Evolutionary conservation across 202 grass and related monocot genomes (phyloP), one percentile per base, ranked within the genome.

Genomic region (Panicum hallii): DNA sequence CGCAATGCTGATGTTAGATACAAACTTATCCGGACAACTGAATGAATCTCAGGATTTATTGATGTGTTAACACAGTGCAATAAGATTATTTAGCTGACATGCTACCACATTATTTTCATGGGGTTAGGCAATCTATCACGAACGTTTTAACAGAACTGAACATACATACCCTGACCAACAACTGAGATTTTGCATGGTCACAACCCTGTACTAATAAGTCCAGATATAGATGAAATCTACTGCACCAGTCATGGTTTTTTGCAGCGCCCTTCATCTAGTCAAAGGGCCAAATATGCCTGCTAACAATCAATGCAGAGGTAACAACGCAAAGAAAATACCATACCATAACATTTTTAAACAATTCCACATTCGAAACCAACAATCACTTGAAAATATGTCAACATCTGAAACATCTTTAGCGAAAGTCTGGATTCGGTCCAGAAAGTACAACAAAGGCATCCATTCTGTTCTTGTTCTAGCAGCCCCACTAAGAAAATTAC

Each of bases 361-460:
- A 63, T 28, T 20, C n/a, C 46, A 14, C 6, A 3, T 11, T 38
- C 44, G 14, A 7, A 20, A 62, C 5, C 28, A 44, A 48, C 11
- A 65, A 48, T 50, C 30, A 6, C 15, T 16, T 5, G 38, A 40
- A 53, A 66, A 84, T 23, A 16, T 75, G n/a, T 64, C 44, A 36
- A 34, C 47, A 79, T 17, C 23, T 70, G 34, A 70, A 72, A 63
- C 77, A 81, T 43, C 17, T 66, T 76, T 46, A 38, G 58, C 26
- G 70, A 34, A 13, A 62, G 6, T 30, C 17, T 70, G 80, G 19
- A 62, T 69, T 55, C 83, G 56, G 38, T 74, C 65, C 52, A 64
- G 23, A 13, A 65, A 84, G 85, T 90, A 90, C 85, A 90, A 90
- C 28, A 76, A 48, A 57, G 48, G 36, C 54, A 83, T 77, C 10